Conservation (phyloP, 257 asterid species). For the Catharanthus roseus region DNA sequence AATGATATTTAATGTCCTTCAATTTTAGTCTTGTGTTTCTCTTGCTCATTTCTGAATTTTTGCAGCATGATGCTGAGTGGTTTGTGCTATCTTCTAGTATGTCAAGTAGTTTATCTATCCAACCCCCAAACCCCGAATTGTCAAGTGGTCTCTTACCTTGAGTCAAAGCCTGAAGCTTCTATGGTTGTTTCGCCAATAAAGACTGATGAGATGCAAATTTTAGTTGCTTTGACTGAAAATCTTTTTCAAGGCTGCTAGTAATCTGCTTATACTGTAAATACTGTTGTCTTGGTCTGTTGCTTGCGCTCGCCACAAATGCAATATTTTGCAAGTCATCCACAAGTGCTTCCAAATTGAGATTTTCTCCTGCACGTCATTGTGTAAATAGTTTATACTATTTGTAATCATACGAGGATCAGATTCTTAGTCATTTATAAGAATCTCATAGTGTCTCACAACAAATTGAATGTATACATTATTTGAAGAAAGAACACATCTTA, state of each 20-base stretch:
- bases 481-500: background rate
- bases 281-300: background rate
- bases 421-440: background rate
- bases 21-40: background rate
- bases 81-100: background rate
- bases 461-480: background rate
- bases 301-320: background rate
- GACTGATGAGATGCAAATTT: background rate
- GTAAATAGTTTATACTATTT: background rate
- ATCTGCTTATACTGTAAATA: background rate
- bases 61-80: background rate
- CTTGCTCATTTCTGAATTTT: background rate
- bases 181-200: background rate
- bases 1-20: background rate
- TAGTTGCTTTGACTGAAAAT: background rate
- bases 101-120: background rate
- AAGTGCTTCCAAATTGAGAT: slow-evolving; percentile 2
- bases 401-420: background rate
- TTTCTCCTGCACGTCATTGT: background rate
- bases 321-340: background rate
- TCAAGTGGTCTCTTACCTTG: background rate
- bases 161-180: background rate
- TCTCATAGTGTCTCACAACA: background rate
- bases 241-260: background rate
- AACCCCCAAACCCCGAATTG: no score